Evolutionary conservation across 2,329 filamentous ascomycete genomes (phyloP), one percentile per base, ranked within the genome.

Genomic region (Aspergillus fumigatiaffinis): DNA sequence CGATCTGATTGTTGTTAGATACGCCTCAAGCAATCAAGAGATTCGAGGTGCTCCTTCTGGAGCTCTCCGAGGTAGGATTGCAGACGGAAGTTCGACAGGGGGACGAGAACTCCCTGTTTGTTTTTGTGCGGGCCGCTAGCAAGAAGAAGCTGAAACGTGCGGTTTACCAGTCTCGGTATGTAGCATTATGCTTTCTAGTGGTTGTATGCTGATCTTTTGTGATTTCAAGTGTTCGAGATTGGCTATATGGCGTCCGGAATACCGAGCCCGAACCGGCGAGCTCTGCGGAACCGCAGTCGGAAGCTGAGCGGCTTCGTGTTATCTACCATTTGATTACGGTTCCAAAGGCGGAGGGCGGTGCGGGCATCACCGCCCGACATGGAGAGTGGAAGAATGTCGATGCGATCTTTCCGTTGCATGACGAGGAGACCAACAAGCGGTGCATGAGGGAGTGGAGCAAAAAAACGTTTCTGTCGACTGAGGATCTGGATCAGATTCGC

Each of bases 201-300:
- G 14, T 14, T 21, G 10, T 10, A 25, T 29, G 3, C 20, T 28
- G 41, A 38, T 55, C 54, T 51, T 5, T 14, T 60, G 35, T 52
- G 42, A 17, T 38, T 10, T 41, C 20, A 4, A 89, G 94, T 58
- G 88, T 97, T 29, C 89, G 92, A 70, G 94, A 99, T 76, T 99
- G 93, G 92, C 87, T 99, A 38, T 89, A 96, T 73, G 92, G 93
- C 55, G 88, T 97, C 55, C 89, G 92, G 60, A 83, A 88, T 55
- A 83, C 92, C 0, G 85, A 88, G 62, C 88, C 87, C 69, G 87
- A 96, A 63, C 85, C 90, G 10, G 79, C 83, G 54, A 80, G 85
- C 63, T 85, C 88, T 10, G 84, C 95, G 54, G 89, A 96, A 67
- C 90, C 92, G 0, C 82, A 97, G 58, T 91, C 88, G 42, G 92